Evolutionary conservation across 2,329 filamentous ascomycete species (phyloP).

Genomic region (Monosporascus sp.): DNA sequence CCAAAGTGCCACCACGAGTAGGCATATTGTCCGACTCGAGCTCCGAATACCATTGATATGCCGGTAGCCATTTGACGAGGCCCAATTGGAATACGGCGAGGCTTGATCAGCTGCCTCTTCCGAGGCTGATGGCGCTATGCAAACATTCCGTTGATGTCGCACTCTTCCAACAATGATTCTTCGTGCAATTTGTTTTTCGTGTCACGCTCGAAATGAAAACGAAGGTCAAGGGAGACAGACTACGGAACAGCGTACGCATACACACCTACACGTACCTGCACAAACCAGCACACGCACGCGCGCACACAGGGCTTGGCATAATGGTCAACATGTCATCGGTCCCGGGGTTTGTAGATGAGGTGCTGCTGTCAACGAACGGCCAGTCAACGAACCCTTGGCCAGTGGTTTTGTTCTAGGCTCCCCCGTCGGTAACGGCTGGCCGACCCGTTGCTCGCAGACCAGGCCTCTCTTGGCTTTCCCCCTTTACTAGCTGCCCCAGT

Average conservation of each 20-base stretch:
- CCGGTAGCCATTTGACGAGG: slow-evolving; percentile 14
- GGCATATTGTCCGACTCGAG: slow-evolving; percentile 9
- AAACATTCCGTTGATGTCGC: slow-evolving; percentile 10
- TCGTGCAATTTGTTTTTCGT: too few relatives aligned
- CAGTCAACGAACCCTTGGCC: slow-evolving; percentile 6
- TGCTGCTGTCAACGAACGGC: slow-evolving; percentile 10
- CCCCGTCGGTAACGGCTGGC: slow-evolving; percentile 16
- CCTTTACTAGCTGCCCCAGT: neutral
- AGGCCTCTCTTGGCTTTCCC: neutral
- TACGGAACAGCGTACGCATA: too few relatives aligned
- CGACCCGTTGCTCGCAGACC: slow-evolving; percentile 16
- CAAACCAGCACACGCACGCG: neutral
- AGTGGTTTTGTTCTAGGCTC: slow-evolving; percentile 13
- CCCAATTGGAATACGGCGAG: slow-evolving; percentile 14
- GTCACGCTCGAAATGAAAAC: too few relatives aligned
- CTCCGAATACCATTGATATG: slow-evolving; percentile 8
- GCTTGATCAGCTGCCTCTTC: slow-evolving; percentile 11
- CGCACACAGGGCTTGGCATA: neutral
- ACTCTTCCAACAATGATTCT: neutral
- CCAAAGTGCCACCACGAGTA: slow-evolving; percentile 7
- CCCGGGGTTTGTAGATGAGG: neutral
- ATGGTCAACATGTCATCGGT: neutral
- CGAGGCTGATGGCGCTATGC: slow-evolving; percentile 14
- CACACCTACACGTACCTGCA: too few relatives aligned
- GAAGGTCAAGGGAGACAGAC: too few relatives aligned